Evolutionary conservation across 2,329 filamentous ascomycete species (phyloP).

Genomic region (Nothophaeocryptopus gaeumannii): DNA sequence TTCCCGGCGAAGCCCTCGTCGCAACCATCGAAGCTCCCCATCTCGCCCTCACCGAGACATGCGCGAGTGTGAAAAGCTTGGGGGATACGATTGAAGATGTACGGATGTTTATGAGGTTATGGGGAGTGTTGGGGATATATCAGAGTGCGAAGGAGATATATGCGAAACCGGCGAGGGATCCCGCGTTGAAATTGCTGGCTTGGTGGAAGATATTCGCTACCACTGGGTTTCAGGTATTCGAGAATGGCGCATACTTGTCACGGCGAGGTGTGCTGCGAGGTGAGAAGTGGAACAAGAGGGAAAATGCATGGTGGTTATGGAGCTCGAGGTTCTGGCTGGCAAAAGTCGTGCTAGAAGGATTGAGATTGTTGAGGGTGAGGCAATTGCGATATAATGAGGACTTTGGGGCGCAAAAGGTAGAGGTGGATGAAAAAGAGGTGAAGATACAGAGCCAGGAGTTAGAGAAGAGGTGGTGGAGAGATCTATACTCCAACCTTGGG

Average conservation of each 20-base stretch:
- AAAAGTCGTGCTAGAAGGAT: constrained; percentile 74
- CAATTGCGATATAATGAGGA: constrained; percentile 40
- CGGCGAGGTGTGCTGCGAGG: constrained; percentile 64
- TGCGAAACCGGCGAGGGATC: constrained; percentile 41
- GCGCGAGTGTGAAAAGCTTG: constrained; percentile 46
- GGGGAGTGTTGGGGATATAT: constrained; percentile 72
- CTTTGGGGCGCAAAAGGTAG: constrained; percentile 35
- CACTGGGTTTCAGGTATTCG: constrained; percentile 70
- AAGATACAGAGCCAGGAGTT: constrained; percentile 30
- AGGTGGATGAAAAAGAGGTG: constrained; percentile 41
- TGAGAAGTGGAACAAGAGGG: constrained; percentile 39
- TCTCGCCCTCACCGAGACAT: constrained; percentile 32
- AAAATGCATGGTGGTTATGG: constrained; percentile 64
- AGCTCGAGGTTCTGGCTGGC: constrained; percentile 77
- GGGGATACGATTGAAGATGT: constrained; percentile 67
- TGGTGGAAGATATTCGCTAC: constrained; percentile 68
- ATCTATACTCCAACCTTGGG: constrained; percentile 66
- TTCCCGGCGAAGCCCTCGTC: constrained; percentile 43
- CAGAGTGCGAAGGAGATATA: constrained; percentile 56
- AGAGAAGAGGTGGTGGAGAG: constrained; percentile 58
- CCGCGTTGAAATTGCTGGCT: constrained; percentile 52
- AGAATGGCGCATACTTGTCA: constrained; percentile 78
- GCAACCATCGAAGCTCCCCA: constrained; percentile 38
- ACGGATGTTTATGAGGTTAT: constrained; percentile 71
- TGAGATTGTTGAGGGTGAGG: constrained; percentile 53